Base-by-base conservation (phyloP, 768 basidiomycete genomes). In the Rhodotorula graminis region DNA sequence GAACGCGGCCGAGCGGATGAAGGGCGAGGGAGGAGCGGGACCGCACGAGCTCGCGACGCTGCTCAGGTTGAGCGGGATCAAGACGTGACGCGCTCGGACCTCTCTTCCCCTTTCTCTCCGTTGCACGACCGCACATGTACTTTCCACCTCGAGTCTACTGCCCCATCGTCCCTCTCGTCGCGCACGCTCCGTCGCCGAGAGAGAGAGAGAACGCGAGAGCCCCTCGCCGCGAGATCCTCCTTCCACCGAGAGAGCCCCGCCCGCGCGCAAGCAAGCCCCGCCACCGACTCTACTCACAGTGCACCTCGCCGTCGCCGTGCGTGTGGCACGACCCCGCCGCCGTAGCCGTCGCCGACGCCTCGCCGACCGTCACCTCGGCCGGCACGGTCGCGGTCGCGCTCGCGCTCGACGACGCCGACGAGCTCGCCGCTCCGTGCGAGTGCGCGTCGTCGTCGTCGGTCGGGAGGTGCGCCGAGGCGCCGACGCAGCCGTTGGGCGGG, bases 401-500 rank as follows among this genome's bases (percentile, higher is more conserved):
- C 21, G 60, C 27, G 14, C 46, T 12, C 12, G 69, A 16, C 15
- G 64, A 31, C 21, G 69, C 33, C 19, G 63, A 57, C 3, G 63
- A 33, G 8, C 56, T 15, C 27, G 58, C 21, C 3, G 42, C 33
- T 33, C 44, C 8, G 21, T 58, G 31, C n/a, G 44, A 56, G 27
- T 58, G 44, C n/a, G 53, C 47, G 18, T 58, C 64, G 5, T 16
- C 33, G 21, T 27, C 25, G 8, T 21, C 25, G 25, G 29, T 59
- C 49, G 46, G 61, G n/a, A 6, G n/a, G 47, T 65, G 60, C 27
- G 64, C 66, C 33, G 68, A 19, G 25, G 50, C 29, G 21, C 57
- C 67, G 25, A 61, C 63, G 47, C 72, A 73, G 16, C 67, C 68
- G 42, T 59, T 52, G 12, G 67, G 67, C 25, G 72, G 72, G 64